Evolutionary conservation across 2,329 filamentous ascomycete genomes (phyloP), one percentile per base, ranked within the genome.

Genomic region (Colletotrichum lupini): DNA sequence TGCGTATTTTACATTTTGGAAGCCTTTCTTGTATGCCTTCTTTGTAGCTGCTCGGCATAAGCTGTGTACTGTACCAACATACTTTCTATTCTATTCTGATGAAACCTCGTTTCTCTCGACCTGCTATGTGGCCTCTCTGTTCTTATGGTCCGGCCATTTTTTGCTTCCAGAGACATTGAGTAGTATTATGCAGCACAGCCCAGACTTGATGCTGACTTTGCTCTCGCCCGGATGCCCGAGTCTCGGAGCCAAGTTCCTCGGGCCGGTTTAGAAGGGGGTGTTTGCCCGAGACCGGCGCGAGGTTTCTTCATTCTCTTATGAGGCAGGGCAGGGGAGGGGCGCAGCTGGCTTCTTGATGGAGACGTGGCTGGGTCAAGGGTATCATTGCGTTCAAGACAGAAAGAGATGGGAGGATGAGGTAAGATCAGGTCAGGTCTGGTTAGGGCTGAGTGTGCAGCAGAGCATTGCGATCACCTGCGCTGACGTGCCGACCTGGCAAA

Each of bases 61-160:
- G 67, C 61, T 70, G 56, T 22, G 56, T 49, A 57, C 67, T 73
- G 71, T 73, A 73, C 46, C 49, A 66, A 71, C n/a, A 71, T 66
- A 42, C 42, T n/a, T 49, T 22, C 24, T 32, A 53, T 60, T 32
- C 32, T 53, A 42, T 65, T 62, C 22, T 35, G 60, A 30, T 19
- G 8, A 14, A 52, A 19, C 37, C 16, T 16, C 37, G 9, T 26
- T 30, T 52, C 5, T 5, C 19, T 24, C 16, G 37, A n/a, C 3
- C 6, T 12, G 1, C n/a, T n/a, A 28, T 24, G 16, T 28, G 22
- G 19, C 22, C 8, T 16, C 52, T 6, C 5, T 30, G 32, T 55
- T 6, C 7, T 16, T 11, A 11, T 32, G 30, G 30, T 8, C 30
- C 52, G 52, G 5, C 52, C 52, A 11, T n/a, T n/a, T n/a, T 46